A percentile compares a stretch with the other conserved stretches of the same genome.
These are phyloP conservation scores for Acanthamoeba healyi DNA, from an alignment of 208 protist genomes.

Conservation along the genomic window DNA sequence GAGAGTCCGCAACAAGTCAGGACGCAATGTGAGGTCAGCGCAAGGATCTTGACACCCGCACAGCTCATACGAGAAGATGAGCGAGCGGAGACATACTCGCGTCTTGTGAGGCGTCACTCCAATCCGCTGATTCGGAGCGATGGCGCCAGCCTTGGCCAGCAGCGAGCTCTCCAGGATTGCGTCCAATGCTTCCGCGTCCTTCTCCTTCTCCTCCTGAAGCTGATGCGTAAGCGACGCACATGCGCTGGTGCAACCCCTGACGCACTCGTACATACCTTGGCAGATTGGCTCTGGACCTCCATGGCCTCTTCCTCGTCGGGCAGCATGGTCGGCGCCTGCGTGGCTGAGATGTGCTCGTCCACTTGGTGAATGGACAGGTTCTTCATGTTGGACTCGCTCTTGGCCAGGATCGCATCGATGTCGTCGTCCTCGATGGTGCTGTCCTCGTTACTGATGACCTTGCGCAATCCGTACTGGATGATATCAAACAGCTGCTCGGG, in stretches of 20 bases:
- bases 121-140: not conserved
- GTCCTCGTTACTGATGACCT: conserved; percentile 9
- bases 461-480: conserved; percentile 44
- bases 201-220: not conserved
- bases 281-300: not conserved
- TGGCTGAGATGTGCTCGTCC: not conserved
- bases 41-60: not conserved
- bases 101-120: not conserved
- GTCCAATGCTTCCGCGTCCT: conserved; percentile 6
- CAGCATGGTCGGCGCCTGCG: conserved; percentile 16
- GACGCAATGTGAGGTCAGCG: not conserved
- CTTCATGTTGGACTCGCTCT: conserved; percentile 51
- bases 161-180: conserved; percentile 13
- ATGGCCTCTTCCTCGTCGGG: not conserved
- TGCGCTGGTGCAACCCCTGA: not conserved
- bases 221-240: not conserved
- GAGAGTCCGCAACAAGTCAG: not conserved
- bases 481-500: conserved; percentile 67
- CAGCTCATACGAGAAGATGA: not conserved
- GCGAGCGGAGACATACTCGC: not conserved
- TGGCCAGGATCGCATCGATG: conserved; percentile 38
- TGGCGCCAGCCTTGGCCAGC: conserved; percentile 41
- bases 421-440: conserved; percentile 22
- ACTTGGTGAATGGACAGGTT: conserved; percentile 13
- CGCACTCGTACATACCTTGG: not conserved